Conservation (phyloP, 768 basidiomycete genomes). For the Suillus fuscotomentosus region DNA sequence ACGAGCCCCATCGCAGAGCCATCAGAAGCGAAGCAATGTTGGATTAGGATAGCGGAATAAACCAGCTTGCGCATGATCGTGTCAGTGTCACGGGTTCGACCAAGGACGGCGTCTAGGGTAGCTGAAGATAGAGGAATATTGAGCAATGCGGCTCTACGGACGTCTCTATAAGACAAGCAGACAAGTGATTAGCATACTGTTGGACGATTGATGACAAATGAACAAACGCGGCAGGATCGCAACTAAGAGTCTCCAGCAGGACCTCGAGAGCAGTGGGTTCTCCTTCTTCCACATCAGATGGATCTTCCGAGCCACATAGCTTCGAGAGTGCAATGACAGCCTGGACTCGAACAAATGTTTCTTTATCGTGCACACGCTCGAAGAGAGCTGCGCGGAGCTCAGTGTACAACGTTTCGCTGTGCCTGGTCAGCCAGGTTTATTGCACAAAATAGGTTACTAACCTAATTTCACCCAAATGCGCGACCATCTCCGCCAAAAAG, state of each 20-base stretch:
- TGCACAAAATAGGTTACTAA: conserved; percentile 36
- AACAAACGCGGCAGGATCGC: conserved; percentile 71
- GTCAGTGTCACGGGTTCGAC: conserved; percentile 80
- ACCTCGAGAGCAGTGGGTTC: conserved; percentile 48
- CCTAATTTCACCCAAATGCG: conserved; percentile 84
- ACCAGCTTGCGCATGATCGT: conserved; percentile 69
- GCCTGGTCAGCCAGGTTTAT: not conserved
- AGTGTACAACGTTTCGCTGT: conserved; percentile 75
- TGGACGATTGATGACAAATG: not conserved
- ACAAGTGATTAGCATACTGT: not conserved
- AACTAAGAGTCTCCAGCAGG: conserved; percentile 63
- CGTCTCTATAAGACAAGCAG: conserved; percentile 55
- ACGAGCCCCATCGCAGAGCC: conserved; percentile 47
- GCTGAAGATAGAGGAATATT: conserved; percentile 59
- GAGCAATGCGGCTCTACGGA: conserved; percentile 75
- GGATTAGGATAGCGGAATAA: conserved; percentile 58
- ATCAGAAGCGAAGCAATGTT: conserved; percentile 33
- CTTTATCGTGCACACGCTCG: conserved; percentile 78
- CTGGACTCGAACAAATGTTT: conserved; percentile 71
- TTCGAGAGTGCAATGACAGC: conserved; percentile 79
- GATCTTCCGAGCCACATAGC: conserved; percentile 69
- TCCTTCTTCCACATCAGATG: conserved; percentile 50
- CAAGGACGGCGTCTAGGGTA: conserved; percentile 67
- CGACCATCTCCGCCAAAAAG: conserved; percentile 76
- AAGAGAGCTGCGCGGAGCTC: conserved; percentile 61